phyloP scores from a whole-genome alignment of 2,329 filamentous ascomycete genomes.

The Paecilomyces sp. region DNA sequence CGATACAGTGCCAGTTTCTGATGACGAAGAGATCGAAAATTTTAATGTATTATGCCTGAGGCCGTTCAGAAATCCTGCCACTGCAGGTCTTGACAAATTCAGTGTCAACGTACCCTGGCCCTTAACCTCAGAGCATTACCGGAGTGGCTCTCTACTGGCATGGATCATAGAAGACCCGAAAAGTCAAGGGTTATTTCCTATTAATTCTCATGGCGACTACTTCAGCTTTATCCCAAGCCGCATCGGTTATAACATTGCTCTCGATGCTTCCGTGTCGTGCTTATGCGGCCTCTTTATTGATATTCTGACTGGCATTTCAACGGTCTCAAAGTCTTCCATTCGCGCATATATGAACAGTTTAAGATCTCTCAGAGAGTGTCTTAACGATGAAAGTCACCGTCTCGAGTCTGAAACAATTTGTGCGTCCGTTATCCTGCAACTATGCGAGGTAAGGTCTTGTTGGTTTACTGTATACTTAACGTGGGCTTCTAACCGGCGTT shows the following conservation, averaged over 20 bases:
- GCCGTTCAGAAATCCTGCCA: background rate
- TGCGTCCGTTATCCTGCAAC: slow-evolving; percentile 9
- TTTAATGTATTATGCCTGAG: background rate
- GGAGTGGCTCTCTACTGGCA: background rate
- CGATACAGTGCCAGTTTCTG: background rate
- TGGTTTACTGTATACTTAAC: background rate
- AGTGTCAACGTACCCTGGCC: background rate
- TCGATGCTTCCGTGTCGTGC: slow-evolving; percentile 1
- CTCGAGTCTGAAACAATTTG: slow-evolving; percentile 8
- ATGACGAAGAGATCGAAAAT: background rate
- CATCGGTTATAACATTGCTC: slow-evolving; percentile 1
- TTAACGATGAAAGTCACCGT: background rate
- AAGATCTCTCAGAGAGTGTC: slow-evolving; percentile 1
- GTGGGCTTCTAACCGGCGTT: background rate
- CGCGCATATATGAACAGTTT: slow-evolving; percentile 1
- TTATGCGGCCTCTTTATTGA: slow-evolving; percentile 2
- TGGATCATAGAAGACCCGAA: background rate
- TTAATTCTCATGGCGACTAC: slow-evolving; percentile 2
- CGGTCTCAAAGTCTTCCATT: background rate
- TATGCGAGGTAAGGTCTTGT: slow-evolving; percentile 6
- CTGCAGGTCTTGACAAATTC: background rate
- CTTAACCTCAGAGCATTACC: background rate
- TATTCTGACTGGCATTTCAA: background rate
- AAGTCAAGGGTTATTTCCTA: slow-evolving; percentile 1
- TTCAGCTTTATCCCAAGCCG: slow-evolving; percentile 2